Evolutionary conservation across 2,329 filamentous ascomycete species (phyloP), one percentile per base, ranked within the genome.

Genomic region (Exophiala aquamarina): DNA sequence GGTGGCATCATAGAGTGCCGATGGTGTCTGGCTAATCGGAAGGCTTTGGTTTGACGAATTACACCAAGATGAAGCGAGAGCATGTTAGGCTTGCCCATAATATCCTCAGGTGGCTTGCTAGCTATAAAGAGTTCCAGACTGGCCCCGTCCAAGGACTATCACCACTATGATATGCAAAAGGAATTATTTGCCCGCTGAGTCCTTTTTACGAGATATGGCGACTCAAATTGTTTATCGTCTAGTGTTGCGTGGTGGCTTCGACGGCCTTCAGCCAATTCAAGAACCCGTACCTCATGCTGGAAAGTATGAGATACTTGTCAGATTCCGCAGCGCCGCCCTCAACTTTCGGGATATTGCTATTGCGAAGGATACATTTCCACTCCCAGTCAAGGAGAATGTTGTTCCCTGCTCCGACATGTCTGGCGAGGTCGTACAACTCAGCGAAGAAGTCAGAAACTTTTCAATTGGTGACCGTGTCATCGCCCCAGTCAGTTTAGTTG

Each of bases 271-370:
- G 26, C 48, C 3, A 52, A 70, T 5, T 58, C 63, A 14, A 31
- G 72, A 62, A 4, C 63, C 74, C 2, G 66, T 79, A 49, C 77
- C 77, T 0, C 54, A 60, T 1, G 73, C 77, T 0, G 70, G 71
- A 14, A 65, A 73, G 2, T 72, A 73, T 1, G 79, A 84, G 48
- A 59, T 79, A 3, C 74, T 91, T 28, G 81, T 91, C 59, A 86
- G 84, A 66, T 72, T 77, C 1, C 58, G 69, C 9, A 71, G 67
- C 5, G 73, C 70, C 1, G 70, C 70, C 8, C 59, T 78, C 41
- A 77, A 77, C 51, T 76, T 75, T 49, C 67, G 74, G 17, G 75
- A 77, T 28, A 55, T 76, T 10, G 64, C 67, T n/a, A 74, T 76
- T 39, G 65, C 70, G 1, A 63, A 67, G 62, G 61, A 63, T 7